These are phyloP conservation scores for Thermothielavioides terrestris DNA, from an alignment of 495 filamentous ascomycete species.

Conservation along the genomic window DNA sequence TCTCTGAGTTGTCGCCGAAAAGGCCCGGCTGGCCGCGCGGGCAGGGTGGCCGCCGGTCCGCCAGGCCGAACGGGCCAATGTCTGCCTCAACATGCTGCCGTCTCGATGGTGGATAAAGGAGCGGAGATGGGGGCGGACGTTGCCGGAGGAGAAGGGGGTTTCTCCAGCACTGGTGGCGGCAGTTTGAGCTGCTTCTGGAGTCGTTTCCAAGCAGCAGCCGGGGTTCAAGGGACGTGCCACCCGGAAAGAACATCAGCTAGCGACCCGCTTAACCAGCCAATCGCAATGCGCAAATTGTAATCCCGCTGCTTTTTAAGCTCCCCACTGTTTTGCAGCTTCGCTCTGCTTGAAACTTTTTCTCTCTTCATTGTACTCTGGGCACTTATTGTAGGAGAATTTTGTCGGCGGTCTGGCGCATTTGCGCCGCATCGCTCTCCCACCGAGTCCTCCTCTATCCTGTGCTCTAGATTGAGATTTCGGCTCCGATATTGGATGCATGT, in stretches of 20 bases:
- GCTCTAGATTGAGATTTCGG: conserved; percentile 45
- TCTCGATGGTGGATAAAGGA: conserved; percentile 36
- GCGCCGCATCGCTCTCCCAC: conserved; percentile 19
- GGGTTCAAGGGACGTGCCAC: neutral
- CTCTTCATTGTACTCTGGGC: conserved; percentile 53
- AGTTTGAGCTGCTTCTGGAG: conserved; percentile 5
- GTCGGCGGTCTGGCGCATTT: conserved; percentile 20
- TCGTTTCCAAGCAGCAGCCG: conserved; percentile 1
- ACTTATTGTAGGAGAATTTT: conserved; percentile 78
- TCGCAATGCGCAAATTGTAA: conserved; percentile 20
- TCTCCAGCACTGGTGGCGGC: conserved; percentile 10
- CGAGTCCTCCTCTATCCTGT: conserved; percentile 56
- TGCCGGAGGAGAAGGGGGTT: conserved; percentile 3
- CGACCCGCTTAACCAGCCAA: conserved; percentile 21
- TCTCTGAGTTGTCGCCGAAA: conserved; percentile 63
- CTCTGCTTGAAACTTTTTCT: conserved; percentile 30
- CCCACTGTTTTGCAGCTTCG: conserved; percentile 10
- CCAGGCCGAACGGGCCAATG: conserved; percentile 77
- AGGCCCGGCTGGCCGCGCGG: conserved; percentile 57
- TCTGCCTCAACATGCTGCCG: conserved; percentile 78
- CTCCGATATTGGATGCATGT: conserved; percentile 54
- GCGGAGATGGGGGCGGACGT: conserved; percentile 15
- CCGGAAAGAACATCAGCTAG: conserved; percentile 18
- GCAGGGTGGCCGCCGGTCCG: conserved; percentile 61
- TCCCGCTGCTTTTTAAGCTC: conserved; percentile 16